These are phyloP conservation scores for Lenzites betulinus DNA, from an alignment of 768 basidiomycete genomes.

Conservation along the genomic window DNA sequence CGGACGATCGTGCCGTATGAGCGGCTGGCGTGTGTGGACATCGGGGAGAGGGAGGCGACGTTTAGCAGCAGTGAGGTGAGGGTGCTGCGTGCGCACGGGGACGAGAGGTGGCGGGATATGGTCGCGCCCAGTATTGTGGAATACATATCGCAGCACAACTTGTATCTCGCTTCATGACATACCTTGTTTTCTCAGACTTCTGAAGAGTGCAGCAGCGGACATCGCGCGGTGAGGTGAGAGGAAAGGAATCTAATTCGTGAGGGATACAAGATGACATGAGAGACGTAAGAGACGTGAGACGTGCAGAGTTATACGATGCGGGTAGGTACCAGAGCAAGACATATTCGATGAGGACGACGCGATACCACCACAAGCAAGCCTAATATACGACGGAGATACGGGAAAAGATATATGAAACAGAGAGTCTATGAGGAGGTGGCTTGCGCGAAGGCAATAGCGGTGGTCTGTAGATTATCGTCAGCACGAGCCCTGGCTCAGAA, in stretches of 20 bases:
- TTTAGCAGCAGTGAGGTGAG: conserved; percentile 77
- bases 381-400: conserved; percentile 4
- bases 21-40: conserved; percentile 61
- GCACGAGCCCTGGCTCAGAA: neutral
- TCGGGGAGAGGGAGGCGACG: conserved; percentile 54
- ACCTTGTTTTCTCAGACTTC: neutral
- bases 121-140: conserved; percentile 48
- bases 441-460: conserved; percentile 88
- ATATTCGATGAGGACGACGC: conserved; percentile 9
- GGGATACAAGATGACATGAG: conserved; percentile 3
- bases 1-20: conserved; percentile 52
- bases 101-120: conserved; percentile 47
- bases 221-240: neutral
- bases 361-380: conserved; percentile 3
- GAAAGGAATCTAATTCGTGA: conserved; percentile 11
- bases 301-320: conserved; percentile 9
- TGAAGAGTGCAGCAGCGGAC: neutral
- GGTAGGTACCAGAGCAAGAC: neutral
- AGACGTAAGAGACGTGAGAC: conserved; percentile 8
- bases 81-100: conserved; percentile 37
- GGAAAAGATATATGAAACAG: neutral
- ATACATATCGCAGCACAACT: conserved; percentile 50
- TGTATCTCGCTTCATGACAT: conserved; percentile 40
- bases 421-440: conserved; percentile 44
- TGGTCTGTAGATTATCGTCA: conserved; percentile 49